Base-by-base conservation (phyloP, 106 monocot species). In the Dioscorea dumetorum region DNA sequence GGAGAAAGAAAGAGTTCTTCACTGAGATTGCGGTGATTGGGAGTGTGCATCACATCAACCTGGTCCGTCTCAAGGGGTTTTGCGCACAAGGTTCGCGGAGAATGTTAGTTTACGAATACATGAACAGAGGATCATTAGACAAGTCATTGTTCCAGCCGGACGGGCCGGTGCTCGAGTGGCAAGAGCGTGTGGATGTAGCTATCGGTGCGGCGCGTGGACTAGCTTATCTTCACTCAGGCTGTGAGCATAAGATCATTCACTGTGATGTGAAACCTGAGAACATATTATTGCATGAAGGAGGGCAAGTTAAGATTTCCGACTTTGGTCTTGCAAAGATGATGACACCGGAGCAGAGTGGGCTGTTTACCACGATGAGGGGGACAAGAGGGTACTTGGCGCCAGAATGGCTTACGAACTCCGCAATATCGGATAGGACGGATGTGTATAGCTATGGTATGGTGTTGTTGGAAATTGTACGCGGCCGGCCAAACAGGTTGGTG, bases 381-480 rank as follows among this genome's bases (percentile, higher is more conserved):
- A 94, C 94, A 17, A 71, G 94, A 11, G 94, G 94, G 63, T 94
- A 94, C 70, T 70, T 94, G 21, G 94, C 94, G 28, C 94, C 94
- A 5, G 94, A 94, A 63, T 94, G 94, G 94, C 87, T 94, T 31
- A 87, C 84, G 61, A 94, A 90, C 76, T 71, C 94, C 0, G 67
- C 94, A 49, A 90, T 94, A 64, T 80, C 90, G 7, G 90, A 94
- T 59, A 57, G 72, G 28, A 90, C 87, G 57, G 94, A 94, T 71
- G 94, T 94, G n/a, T 94, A 94, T 77, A 94, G 94, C 78, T 94
- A 76, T 63, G 94, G 94, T 28, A 94, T 94, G 94, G 94, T 94
- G 2, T 68, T 94, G 64, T 80, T 94, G 18, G 94, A 94, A 73
- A 58, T 94, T 52, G 70, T 94, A 20, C 76, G 77, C 0, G 94